A percentile compares a stretch with the other conserved stretches of the same genome.
Evolutionary conservation across 2,329 filamentous ascomycete genomes (phyloP).

Genomic region (Emergomyces orientalis): DNA sequence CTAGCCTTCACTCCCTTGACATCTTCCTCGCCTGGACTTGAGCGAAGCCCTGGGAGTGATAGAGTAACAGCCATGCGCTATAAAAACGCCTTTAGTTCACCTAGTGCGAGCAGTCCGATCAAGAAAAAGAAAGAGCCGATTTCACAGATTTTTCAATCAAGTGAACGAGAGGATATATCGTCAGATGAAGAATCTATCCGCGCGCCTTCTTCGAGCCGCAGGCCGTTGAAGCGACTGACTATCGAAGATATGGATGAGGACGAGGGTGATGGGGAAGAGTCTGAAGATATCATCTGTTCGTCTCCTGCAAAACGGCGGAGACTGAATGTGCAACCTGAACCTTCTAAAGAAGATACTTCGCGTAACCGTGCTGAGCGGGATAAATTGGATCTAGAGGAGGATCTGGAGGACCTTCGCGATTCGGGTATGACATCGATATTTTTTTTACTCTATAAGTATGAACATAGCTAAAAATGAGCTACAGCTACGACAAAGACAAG

Average conservation of each 20-base stretch:
- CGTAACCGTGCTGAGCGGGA: slow-evolving; percentile 24
- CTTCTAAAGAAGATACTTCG: slow-evolving; percentile 19
- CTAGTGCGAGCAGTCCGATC: slow-evolving; percentile 7
- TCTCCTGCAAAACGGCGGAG: slow-evolving; percentile 9
- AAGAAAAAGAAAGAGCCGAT: background rate
- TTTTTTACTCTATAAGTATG: background rate
- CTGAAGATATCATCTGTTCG: slow-evolving; percentile 27
- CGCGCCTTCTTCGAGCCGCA: slow-evolving; percentile 14
- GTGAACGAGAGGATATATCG: background rate
- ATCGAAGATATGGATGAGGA: slow-evolving; percentile 24
- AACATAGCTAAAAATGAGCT: slow-evolving; percentile 13
- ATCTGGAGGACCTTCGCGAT: slow-evolving; percentile 37
- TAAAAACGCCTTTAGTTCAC: slow-evolving; percentile 21
- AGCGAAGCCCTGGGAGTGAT: slow-evolving; percentile 18
- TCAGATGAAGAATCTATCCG: slow-evolving; percentile 11
- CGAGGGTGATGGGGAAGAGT: slow-evolving; percentile 34
- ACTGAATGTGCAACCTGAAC: background rate
- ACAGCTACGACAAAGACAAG: slow-evolving; percentile 31
- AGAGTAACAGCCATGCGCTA: slow-evolving; percentile 29
- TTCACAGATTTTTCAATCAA: background rate
- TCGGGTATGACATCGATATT: slow-evolving; percentile 26
- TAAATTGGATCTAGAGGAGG: slow-evolving; percentile 36
- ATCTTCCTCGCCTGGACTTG: slow-evolving; percentile 21
- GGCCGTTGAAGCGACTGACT: slow-evolving; percentile 15
- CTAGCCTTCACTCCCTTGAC: slow-evolving; percentile 34